phyloP scores from a whole-genome alignment of 1,284 basidiomycete species.

The Porogramme epimiltina region DNA sequence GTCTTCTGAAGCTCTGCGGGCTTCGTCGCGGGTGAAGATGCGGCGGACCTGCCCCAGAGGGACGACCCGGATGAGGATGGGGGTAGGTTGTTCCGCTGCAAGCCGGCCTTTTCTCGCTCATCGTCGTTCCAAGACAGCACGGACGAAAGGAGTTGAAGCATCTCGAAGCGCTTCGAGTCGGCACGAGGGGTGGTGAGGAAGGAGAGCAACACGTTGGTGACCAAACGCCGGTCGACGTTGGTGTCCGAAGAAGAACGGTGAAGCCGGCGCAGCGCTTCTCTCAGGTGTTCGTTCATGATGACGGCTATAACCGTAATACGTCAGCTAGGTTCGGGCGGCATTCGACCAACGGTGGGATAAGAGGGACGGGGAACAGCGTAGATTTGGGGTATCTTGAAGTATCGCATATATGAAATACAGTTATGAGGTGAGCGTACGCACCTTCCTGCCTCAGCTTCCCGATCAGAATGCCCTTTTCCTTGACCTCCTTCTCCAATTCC shows the following conservation, averaged over 20 bases:
- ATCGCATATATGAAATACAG: too few species aligned
- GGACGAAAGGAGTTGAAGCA: slow-evolving; percentile 86
- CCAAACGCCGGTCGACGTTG: slow-evolving; percentile 91
- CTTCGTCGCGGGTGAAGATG: slow-evolving; percentile 47
- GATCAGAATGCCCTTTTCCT: slow-evolving; percentile 91
- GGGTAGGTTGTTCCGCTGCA: slow-evolving; percentile 57
- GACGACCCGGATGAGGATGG: slow-evolving; percentile 42
- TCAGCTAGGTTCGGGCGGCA: background rate
- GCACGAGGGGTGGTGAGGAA: slow-evolving; percentile 91
- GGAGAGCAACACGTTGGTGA: slow-evolving; percentile 93
- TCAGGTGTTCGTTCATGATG: slow-evolving; percentile 96
- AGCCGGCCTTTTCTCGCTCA: slow-evolving; percentile 89
- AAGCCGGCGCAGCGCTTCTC: slow-evolving; percentile 93
- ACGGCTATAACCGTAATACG: slow-evolving; percentile 61
- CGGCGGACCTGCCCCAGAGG: slow-evolving; percentile 50
- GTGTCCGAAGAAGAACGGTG: slow-evolving; percentile 84
- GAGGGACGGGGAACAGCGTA: too few species aligned
- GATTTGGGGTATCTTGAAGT: too few species aligned
- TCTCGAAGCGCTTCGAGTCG: slow-evolving; percentile 96
- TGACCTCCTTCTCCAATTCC: slow-evolving; percentile 85
- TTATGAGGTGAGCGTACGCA: slow-evolving; percentile 34
- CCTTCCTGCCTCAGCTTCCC: slow-evolving; percentile 95
- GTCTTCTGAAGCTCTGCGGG: slow-evolving; percentile 66
- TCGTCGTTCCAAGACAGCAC: slow-evolving; percentile 90
- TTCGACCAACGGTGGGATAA: too few species aligned